phyloP scores from a whole-genome alignment of 2,329 filamentous ascomycete genomes.

The Davidsoniella virescens region DNA sequence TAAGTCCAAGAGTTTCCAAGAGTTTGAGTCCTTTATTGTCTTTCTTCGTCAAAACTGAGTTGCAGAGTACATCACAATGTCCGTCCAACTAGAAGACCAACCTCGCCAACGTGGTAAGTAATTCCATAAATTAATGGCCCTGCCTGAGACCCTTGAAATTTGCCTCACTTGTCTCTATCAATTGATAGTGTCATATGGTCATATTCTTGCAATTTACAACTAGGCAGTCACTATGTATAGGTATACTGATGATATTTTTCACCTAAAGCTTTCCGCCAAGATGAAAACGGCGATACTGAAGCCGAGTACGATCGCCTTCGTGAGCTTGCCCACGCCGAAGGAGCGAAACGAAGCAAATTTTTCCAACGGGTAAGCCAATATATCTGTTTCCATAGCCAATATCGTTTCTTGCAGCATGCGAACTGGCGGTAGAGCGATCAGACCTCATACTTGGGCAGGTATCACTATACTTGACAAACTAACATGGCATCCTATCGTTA shows the following conservation, averaged over 20 bases:
- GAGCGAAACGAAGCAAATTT: constrained; percentile 58
- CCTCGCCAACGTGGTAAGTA: constrained; percentile 7
- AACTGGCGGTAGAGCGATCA: too few relatives aligned
- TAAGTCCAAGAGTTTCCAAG: too few relatives aligned
- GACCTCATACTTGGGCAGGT: too few relatives aligned
- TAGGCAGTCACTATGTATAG: background rate
- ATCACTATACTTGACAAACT: background rate
- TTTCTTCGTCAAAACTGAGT: background rate
- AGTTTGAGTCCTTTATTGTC: background rate
- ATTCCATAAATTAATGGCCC: background rate
- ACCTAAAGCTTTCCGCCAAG: constrained; percentile 58
- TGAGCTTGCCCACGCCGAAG: constrained; percentile 66
- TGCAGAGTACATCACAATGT: background rate
- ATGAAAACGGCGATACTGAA: constrained; percentile 50
- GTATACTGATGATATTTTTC: background rate
- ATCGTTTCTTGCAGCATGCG: too few relatives aligned
- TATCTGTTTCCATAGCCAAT: background rate
- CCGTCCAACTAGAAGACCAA: background rate
- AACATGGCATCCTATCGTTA: constrained; percentile 16
- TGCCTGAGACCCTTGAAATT: background rate
- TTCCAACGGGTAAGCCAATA: constrained; percentile 46
- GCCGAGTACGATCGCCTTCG: constrained; percentile 85
- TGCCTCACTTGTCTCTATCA: background rate
- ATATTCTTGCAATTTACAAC: background rate
- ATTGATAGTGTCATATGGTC: background rate